phyloP scores from a whole-genome alignment of 2,329 filamentous ascomycete species.

The Byssoonygena ceratinophila region DNA sequence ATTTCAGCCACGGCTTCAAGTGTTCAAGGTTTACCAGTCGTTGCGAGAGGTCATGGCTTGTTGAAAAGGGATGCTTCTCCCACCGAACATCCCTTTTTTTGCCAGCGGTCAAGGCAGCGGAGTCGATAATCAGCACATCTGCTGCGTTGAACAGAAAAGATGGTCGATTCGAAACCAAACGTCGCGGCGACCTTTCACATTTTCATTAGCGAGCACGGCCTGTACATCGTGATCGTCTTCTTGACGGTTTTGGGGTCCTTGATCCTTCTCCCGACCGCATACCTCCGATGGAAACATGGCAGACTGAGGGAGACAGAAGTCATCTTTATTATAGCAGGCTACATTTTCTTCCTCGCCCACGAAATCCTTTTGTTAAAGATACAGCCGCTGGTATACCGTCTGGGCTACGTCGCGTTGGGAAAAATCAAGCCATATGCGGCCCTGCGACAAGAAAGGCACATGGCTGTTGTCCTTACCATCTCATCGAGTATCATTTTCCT shows the following conservation, averaged over 20 bases:
- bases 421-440: background rate
- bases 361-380: conserved; percentile 5
- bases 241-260: conserved; percentile 9
- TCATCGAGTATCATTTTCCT: conserved; percentile 5
- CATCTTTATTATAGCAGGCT: conserved; percentile 8
- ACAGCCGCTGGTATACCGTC: conserved; percentile 6
- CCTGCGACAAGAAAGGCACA: background rate
- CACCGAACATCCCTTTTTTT: background rate
- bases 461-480: conserved; percentile 1
- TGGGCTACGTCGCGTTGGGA: conserved; percentile 5
- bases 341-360: conserved; percentile 7
- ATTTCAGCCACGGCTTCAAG: background rate
- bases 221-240: conserved; percentile 9
- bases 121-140: background rate
- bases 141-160: background rate
- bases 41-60: background rate
- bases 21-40: background rate
- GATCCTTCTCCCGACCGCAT: conserved; percentile 8
- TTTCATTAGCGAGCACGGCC: conserved; percentile 6
- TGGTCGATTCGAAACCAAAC: background rate
- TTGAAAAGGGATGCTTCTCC: background rate
- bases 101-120: background rate
- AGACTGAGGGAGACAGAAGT: conserved; percentile 7
- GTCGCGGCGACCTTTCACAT: background rate
- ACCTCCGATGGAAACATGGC: conserved; percentile 10